These are phyloP conservation scores for Delonix regia DNA, from an alignment of 306 rosid genomes.

Conservation along the genomic window DNA sequence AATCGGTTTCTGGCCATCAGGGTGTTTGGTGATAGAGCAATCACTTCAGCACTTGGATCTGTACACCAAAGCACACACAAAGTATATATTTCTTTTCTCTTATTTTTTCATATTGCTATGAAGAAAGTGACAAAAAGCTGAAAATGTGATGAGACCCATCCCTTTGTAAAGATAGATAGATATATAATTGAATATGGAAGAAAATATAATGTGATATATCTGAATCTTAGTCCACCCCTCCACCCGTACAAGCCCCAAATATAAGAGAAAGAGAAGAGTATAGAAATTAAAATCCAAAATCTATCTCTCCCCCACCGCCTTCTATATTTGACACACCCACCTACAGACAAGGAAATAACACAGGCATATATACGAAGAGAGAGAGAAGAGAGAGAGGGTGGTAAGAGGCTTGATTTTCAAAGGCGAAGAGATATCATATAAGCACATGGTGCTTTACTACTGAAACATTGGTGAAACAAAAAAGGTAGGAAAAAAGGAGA, in stretches of 20 bases:
- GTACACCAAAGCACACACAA: slow-evolving; percentile 6
- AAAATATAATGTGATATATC: background rate
- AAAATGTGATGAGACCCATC: slow-evolving; percentile 12
- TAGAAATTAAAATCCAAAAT: slow-evolving; percentile 17
- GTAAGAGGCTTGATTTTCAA: background rate
- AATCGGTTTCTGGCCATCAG: slow-evolving; percentile 70
- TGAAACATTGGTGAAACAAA: slow-evolving; percentile 29
- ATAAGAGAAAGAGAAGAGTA: background rate
- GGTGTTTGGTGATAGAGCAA: slow-evolving; percentile 69
- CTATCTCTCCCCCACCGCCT: background rate
- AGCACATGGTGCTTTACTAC: background rate
- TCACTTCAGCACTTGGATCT: slow-evolving; percentile 78
- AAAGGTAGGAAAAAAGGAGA: slow-evolving; percentile 31
- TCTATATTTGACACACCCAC: slow-evolving; percentile 1
- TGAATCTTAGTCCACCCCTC: slow-evolving; percentile 9
- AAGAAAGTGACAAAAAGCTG: slow-evolving; percentile 2
- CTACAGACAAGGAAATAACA: slow-evolving; percentile 13
- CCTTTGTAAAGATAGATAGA: background rate
- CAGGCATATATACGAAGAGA: background rate
- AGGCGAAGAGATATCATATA: background rate
- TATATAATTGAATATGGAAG: background rate
- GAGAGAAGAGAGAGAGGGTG: background rate
- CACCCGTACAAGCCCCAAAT: slow-evolving; percentile 6
- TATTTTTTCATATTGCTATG: too few relatives aligned
- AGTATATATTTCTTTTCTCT: too few relatives aligned